These are phyloP conservation scores for Amaranthus cruentus DNA, from an alignment of 148 eudicot genomes.

Conservation along the genomic window DNA sequence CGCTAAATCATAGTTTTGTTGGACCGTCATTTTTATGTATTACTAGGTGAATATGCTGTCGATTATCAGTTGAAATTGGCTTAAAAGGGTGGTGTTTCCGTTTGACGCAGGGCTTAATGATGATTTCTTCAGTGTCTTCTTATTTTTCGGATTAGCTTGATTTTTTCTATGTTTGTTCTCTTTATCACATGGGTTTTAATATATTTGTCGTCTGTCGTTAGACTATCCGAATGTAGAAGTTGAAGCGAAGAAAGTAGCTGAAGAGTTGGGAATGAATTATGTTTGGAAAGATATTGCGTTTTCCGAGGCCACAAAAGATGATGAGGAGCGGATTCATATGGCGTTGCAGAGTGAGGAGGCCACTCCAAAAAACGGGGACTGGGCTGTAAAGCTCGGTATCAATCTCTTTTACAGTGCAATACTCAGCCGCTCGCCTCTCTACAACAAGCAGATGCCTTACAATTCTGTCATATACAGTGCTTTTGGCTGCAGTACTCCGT, in stretches of 20 bases:
- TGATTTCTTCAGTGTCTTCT: not conserved
- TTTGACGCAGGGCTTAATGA: not conserved
- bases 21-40: not conserved
- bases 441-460: conserved; percentile 93
- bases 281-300: conserved; percentile 62
- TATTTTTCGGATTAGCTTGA: not conserved
- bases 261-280: conserved; percentile 55
- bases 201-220: conserved; percentile 26
- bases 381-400: conserved; percentile 91
- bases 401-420: conserved; percentile 84
- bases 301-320: conserved; percentile 54
- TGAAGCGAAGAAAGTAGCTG: conserved; percentile 72
- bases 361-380: conserved; percentile 77
- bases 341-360: conserved; percentile 75
- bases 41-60: not conserved
- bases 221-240: conserved; percentile 83
- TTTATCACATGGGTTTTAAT: not conserved
- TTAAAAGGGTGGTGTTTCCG: not conserved
- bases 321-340: conserved; percentile 56
- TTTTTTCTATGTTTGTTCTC: not conserved
- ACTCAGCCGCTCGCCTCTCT: conserved; percentile 90
- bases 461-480: conserved; percentile 70
- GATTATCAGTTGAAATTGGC: not conserved
- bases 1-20: not conserved
- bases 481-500: conserved; percentile 59